Evolutionary conservation across 2,329 filamentous ascomycete genomes (phyloP).

Genomic region (Cladosporium velox): DNA sequence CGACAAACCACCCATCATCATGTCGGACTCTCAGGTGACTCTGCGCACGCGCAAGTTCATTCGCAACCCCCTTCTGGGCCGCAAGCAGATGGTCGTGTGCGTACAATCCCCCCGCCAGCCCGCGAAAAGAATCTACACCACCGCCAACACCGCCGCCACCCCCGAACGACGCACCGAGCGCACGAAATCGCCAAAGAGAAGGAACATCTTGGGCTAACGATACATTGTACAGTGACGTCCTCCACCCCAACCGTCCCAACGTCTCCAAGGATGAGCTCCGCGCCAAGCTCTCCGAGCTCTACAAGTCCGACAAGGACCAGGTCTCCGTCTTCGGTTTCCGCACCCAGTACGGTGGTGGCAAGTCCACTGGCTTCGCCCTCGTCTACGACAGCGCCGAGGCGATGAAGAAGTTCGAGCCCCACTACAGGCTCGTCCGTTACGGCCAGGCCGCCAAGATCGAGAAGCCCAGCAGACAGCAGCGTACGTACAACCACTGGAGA

Average conservation of each 20-base stretch:
- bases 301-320: slow-evolving; percentile 98
- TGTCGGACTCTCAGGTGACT: slow-evolving; percentile 72
- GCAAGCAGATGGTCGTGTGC: slow-evolving; percentile 99
- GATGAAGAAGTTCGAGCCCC: slow-evolving; percentile 99
- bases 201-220: slow-evolving; percentile 19
- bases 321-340: slow-evolving; percentile 97
- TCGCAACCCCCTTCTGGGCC: slow-evolving; percentile 97
- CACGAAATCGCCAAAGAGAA: slow-evolving; percentile 16
- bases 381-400: slow-evolving; percentile 98
- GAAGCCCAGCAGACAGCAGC: slow-evolving; percentile 97
- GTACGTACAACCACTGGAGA: slow-evolving; percentile 63
- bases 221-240: slow-evolving; percentile 76
- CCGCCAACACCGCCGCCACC: slow-evolving; percentile 4
- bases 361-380: slow-evolving; percentile 98
- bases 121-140: background rate
- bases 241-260: slow-evolving; percentile 97
- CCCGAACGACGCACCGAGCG: slow-evolving; percentile 11
- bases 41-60: slow-evolving; percentile 99
- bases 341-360: slow-evolving; percentile 99
- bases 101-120: slow-evolving; percentile 26
- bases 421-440: slow-evolving; percentile 93
- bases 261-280: slow-evolving; percentile 99
- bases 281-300: slow-evolving; percentile 87
- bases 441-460: slow-evolving; percentile 92
- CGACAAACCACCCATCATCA: slow-evolving; percentile 63